Evolutionary conservation across 495 filamentous ascomycete species (phyloP).

Genomic region (Chaetomium fimeti): DNA sequence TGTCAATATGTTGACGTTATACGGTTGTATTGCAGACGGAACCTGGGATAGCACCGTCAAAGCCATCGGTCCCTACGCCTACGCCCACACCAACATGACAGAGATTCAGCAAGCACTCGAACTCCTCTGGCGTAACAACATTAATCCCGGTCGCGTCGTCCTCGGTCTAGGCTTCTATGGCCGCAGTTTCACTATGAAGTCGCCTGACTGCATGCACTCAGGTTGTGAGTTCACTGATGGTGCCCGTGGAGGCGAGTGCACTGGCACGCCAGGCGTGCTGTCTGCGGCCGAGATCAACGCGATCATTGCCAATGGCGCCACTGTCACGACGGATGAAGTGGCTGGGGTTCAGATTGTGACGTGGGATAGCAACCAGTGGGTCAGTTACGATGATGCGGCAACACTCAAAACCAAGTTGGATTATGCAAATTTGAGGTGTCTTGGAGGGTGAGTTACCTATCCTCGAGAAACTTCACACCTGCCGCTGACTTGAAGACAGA

Average conservation of each 20-base stretch:
- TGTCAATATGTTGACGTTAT: too few species aligned
- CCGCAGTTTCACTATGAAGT: conserved; percentile 34
- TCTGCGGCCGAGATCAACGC: conserved; percentile 41
- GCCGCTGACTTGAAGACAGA: neutral
- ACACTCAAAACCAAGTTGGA: conserved; percentile 42
- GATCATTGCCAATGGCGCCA: conserved; percentile 22
- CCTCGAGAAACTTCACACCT: neutral
- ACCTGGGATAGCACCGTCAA: neutral
- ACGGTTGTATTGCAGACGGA: conserved; percentile 8
- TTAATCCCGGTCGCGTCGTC: conserved; percentile 44
- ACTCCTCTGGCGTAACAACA: conserved; percentile 51
- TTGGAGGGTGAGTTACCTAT: neutral
- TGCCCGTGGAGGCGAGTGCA: conserved; percentile 36
- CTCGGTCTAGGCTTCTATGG: conserved; percentile 57
- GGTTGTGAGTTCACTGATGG: conserved; percentile 34
- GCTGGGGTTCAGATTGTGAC: conserved; percentile 40
- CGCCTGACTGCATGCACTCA: conserved; percentile 20
- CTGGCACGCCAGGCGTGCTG: conserved; percentile 35
- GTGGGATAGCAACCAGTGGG: conserved; percentile 45
- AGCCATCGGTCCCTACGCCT: conserved; percentile 39
- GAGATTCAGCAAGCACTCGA: conserved; percentile 50
- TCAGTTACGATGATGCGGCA: conserved; percentile 43
- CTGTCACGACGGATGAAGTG: neutral
- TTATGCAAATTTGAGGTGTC: conserved; percentile 5
- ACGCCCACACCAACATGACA: conserved; percentile 54